Evolutionary conservation across 2,329 filamentous ascomycete species (phyloP), one percentile per base, ranked within the genome.

Genomic region (Metarhizium anisopliae): DNA sequence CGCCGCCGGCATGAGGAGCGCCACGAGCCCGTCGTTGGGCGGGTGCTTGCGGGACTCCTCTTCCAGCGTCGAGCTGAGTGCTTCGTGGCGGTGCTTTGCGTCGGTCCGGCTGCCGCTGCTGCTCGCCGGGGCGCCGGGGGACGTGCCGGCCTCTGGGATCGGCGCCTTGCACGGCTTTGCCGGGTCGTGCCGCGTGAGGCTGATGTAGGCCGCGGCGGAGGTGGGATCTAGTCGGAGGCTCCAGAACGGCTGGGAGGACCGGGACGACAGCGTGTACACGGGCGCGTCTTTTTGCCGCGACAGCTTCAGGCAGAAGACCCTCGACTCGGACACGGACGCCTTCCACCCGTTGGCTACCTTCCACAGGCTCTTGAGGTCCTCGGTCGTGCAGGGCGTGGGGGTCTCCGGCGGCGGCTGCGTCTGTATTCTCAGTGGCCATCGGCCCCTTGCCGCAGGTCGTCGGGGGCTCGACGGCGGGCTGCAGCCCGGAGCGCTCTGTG

Each of bases 301-400:
- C 67, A 86, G 69, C 60, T 77, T 78, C 64, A 86, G 70, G 65
- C 81, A 84, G 69, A 79, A 86, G 29, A 78, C 76, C 25, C 79
- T 73, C 5, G 81, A 82, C 64, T 86, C 82, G 3, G 77, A 76
- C 1, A 75, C 67, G 0, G 83, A 79, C 2, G 84, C 85, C 63
- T 81, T 77, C 83, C 83, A 88, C 13, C 86, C 86, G 65, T 88
- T 89, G 58, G 82, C 76, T 0, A 84, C 83, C 62, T 86, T 82
- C 86, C 86, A 89, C 8, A 87, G 76, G 52, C 77, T 77, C 60
- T 81, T 81, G 40, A 89, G 77, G 59, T 87, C 79, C 49, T 85
- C 81, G 1, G 78, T 83, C 0, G 80, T 78, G 64, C 76, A 81
- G 4, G 80, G 74, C 1, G 74, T 70, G 11, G 80, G 78, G 18